A percentile compares a stretch with the other conserved stretches of the same genome.
phyloP scores from a whole-genome alignment of 108 stramenopile species.

The Parmales sp. region DNA sequence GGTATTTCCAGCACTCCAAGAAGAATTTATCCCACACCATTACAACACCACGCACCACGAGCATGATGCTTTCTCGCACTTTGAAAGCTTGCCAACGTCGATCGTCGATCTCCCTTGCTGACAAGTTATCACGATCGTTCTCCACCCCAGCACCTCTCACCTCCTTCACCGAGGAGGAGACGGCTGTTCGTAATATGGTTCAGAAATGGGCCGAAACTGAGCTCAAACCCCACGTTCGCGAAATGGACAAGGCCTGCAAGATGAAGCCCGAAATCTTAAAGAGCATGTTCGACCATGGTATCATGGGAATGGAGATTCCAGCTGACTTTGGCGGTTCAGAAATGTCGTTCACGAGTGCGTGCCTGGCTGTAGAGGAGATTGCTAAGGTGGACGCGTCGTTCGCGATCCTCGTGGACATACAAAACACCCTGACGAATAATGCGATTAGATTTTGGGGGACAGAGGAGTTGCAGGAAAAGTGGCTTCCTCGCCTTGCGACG shows the following conservation, averaged over 20 bases:
- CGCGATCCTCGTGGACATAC: conserved; percentile 81
- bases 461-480: conserved; percentile 52
- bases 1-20: too few relatives aligned
- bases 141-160: too few relatives aligned
- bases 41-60: too few relatives aligned
- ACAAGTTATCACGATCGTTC: too few relatives aligned
- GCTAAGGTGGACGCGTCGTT: conserved; percentile 82
- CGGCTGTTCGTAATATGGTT: conserved; percentile 48
- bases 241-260: conserved; percentile 68
- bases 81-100: too few relatives aligned
- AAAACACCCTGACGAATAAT: conserved; percentile 91
- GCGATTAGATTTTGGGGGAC: conserved; percentile 83
- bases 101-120: too few relatives aligned
- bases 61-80: too few relatives aligned
- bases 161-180: conserved; percentile 66
- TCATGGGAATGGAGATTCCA: conserved; percentile 84
- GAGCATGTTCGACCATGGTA: conserved; percentile 71
- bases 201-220: conserved; percentile 53
- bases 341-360: conserved; percentile 73
- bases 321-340: conserved; percentile 69
- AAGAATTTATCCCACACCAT: too few relatives aligned
- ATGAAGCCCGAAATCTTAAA: conserved; percentile 57
- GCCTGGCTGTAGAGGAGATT: conserved; percentile 85
- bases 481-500: conserved; percentile 73
- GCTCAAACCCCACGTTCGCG: conserved; percentile 63